Conservation (phyloP, 345 rosid genomes). For the Cardamine chenopodiifolia region DNA sequence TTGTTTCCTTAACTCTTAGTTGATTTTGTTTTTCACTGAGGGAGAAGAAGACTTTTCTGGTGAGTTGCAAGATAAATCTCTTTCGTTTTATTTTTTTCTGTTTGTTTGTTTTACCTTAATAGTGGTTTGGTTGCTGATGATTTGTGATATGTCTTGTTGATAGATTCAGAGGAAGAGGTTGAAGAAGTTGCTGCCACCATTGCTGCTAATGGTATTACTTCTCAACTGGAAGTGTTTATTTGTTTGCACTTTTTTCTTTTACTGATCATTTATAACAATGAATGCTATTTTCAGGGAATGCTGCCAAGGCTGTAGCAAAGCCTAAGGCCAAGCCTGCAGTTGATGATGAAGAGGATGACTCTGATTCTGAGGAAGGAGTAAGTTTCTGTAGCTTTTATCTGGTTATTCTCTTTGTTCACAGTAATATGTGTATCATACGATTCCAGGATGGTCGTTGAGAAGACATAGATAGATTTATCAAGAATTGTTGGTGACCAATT, state of each 20-base stretch:
- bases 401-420: too few relatives aligned
- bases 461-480: not conserved
- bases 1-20: conserved; percentile 21
- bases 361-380: conserved; percentile 44
- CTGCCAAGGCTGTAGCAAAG: conserved; percentile 37
- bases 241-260: not conserved
- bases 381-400: conserved; percentile 18
- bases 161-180: conserved; percentile 40
- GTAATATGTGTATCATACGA: not conserved
- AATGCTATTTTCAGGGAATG: conserved; percentile 7
- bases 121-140: conserved; percentile 9
- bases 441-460: not conserved
- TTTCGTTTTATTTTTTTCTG: not conserved
- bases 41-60: conserved; percentile 28
- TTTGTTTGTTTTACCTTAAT: not conserved
- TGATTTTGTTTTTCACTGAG: conserved; percentile 22
- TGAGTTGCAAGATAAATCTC: conserved; percentile 11
- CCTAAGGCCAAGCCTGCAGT: conserved; percentile 22
- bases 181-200: conserved; percentile 42
- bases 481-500: not conserved
- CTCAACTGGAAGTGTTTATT: not conserved
- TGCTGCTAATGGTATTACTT: conserved; percentile 29
- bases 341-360: conserved; percentile 40
- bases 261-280: not conserved
- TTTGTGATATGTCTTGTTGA: not conserved